A percentile compares a stretch with the other conserved stretches of the same genome.
These are phyloP conservation scores for Dactylis glomerata DNA, from an alignment of 176 grass and related monocot species.

Conservation along the genomic window DNA sequence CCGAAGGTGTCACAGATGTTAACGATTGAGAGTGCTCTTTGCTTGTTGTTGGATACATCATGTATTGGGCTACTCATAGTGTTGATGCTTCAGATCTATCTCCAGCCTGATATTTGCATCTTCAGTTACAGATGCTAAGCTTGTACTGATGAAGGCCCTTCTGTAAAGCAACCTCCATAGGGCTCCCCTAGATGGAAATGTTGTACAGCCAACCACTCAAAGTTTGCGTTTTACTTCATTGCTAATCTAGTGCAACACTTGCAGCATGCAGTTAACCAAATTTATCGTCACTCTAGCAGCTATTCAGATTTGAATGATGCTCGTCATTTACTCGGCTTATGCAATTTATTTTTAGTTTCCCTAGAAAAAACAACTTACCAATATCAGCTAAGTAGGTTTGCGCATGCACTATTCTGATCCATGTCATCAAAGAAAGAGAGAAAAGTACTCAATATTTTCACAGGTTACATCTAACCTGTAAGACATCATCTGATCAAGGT, in stretches of 20 bases:
- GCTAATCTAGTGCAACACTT: background rate
- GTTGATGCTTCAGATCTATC: background rate
- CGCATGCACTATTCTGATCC: too few species aligned
- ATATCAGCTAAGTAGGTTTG: too few species aligned
- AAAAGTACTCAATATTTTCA: too few species aligned
- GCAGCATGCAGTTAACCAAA: background rate
- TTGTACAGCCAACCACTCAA: background rate
- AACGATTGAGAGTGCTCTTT: conserved; percentile 39
- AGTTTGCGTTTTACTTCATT: background rate
- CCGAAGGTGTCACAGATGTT: conserved; percentile 62
- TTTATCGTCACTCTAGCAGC: background rate
- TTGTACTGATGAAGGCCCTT: background rate
- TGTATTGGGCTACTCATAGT: background rate
- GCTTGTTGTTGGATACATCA: background rate
- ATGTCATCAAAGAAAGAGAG: too few species aligned
- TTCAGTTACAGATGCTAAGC: background rate
- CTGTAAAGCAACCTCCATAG: background rate
- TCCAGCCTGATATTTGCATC: background rate
- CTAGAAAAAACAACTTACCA: too few species aligned
- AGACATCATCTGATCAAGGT: too few species aligned
- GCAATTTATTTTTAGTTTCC: too few species aligned
- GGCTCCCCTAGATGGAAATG: background rate
- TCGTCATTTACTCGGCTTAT: too few species aligned
- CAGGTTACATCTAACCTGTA: too few species aligned
- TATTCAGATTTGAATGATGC: too few species aligned